Percentiles rank a stretch among this genome's conserved stretches.
These are phyloP conservation scores for Cucumis cinereus DNA, from an alignment of 306 rosid species.

Conservation along the genomic window DNA sequence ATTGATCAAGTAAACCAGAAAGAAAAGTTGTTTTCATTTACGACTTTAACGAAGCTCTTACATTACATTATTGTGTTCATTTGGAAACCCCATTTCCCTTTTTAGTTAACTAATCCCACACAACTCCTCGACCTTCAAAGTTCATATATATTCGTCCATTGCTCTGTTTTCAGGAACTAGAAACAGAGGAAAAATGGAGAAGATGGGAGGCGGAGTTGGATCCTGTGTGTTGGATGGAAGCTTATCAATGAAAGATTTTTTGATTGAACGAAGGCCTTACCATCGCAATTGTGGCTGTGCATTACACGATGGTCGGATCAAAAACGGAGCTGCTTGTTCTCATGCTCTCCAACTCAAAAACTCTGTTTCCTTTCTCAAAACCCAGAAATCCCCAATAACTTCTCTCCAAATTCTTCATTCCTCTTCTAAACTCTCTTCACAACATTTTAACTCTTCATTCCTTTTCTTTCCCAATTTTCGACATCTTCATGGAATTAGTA, in stretches of 20 bases:
- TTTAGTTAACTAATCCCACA: not conserved
- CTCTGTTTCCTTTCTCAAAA: slow-evolving; percentile 26
- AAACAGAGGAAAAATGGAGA: not conserved
- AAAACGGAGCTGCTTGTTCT: slow-evolving; percentile 1
- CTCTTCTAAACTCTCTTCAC: too few species aligned
- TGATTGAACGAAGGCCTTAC: slow-evolving; percentile 53
- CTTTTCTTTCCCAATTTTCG: too few species aligned
- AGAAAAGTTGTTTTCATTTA: not conserved
- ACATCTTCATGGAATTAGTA: too few species aligned
- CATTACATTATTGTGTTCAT: not conserved
- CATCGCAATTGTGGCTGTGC: slow-evolving; percentile 76
- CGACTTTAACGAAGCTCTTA: not conserved
- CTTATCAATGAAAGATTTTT: slow-evolving; percentile 27
- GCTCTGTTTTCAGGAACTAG: not conserved
- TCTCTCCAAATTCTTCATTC: too few species aligned
- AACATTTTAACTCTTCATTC: too few species aligned
- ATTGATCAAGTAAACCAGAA: too few species aligned
- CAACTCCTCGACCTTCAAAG: not conserved
- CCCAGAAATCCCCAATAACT: slow-evolving; percentile 16
- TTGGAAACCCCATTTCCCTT: not conserved
- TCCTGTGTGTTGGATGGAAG: slow-evolving; percentile 30
- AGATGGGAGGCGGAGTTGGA: slow-evolving; percentile 21
- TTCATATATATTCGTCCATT: not conserved
- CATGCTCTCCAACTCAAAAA: slow-evolving; percentile 10
- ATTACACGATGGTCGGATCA: slow-evolving; percentile 19